Conservation (phyloP, 2,329 filamentous ascomycete genomes). For the Neopestalotiopsis clavispora region DNA sequence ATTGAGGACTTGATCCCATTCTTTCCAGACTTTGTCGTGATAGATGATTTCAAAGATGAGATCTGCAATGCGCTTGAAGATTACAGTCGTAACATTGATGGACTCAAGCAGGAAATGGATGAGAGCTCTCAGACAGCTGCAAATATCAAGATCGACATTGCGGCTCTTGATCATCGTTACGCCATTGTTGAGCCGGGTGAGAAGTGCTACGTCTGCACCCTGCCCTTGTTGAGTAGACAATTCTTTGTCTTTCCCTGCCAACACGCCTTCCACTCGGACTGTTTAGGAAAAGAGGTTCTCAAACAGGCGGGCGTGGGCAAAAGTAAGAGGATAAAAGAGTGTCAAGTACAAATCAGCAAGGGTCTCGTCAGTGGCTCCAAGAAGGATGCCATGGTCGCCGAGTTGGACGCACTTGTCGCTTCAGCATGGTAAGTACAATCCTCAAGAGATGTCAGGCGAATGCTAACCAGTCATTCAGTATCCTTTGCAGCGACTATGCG, state of each 20-base stretch:
- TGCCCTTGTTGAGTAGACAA: constrained; percentile 86
- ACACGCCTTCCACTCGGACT: constrained; percentile 97
- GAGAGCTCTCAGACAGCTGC: constrained; percentile 86
- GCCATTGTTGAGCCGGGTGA: constrained; percentile 97
- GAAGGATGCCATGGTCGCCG: constrained; percentile 82
- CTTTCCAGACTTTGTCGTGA: constrained; percentile 98
- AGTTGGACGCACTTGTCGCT: constrained; percentile 91
- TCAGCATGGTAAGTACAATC: constrained; percentile 73
- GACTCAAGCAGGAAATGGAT: constrained; percentile 92
- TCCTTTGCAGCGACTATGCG: constrained; percentile 91
- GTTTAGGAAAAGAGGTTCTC: constrained; percentile 83
- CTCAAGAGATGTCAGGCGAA: constrained; percentile 3
- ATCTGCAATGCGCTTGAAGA: constrained; percentile 93
- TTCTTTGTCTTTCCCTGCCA: constrained; percentile 99
- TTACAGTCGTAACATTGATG: constrained; percentile 89
- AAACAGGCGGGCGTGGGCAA: constrained; percentile 79
- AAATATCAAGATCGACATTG: constrained; percentile 90
- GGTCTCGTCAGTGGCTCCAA: constrained; percentile 72
- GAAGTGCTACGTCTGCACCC: constrained; percentile 84
- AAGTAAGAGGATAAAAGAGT: constrained; percentile 79
- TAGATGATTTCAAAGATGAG: constrained; percentile 99
- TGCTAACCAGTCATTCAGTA: constrained; percentile 56
- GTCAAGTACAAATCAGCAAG: constrained; percentile 83
- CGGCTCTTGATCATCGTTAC: constrained; percentile 83
- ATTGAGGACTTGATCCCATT: constrained; percentile 98